Percentiles rank a stretch among this genome's conserved stretches.
Conservation (phyloP, 345 rosid genomes). For the Citrus sp. region DNA sequence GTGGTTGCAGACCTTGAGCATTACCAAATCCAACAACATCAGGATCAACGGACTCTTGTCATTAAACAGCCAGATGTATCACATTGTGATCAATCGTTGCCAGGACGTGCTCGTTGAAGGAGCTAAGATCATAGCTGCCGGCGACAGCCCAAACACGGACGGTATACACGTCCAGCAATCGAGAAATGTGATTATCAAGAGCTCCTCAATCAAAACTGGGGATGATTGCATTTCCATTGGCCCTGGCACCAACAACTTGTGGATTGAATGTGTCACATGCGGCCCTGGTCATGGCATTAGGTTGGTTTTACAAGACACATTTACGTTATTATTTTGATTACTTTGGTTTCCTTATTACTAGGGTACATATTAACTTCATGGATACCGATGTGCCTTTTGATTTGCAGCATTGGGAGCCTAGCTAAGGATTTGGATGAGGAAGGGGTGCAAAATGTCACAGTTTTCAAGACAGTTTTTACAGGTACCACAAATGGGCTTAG, state of each 20-base stretch:
- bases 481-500: constrained; percentile 55
- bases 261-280: constrained; percentile 24
- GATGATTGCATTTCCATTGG: constrained; percentile 34
- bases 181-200: constrained; percentile 7
- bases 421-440: constrained; percentile 36
- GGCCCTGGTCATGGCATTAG: constrained; percentile 38
- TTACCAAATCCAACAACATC: constrained; percentile 24
- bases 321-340: no score
- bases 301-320: constrained; percentile 1
- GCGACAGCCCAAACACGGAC: constrained; percentile 31
- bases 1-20: constrained; percentile 15
- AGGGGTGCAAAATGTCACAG: constrained; percentile 56
- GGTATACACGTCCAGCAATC: constrained; percentile 31
- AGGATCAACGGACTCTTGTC: constrained; percentile 17
- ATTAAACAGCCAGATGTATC: constrained; percentile 26
- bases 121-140: constrained; percentile 2
- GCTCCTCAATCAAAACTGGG: constrained; percentile 19
- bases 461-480: constrained; percentile 29
- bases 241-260: constrained; percentile 19
- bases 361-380: no score
- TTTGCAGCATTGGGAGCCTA: constrained; percentile 62
- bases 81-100: constrained; percentile 24
- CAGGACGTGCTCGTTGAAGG: constrained; percentile 13
- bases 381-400: no score
- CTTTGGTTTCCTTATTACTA: no score